Evolutionary conservation across 495 filamentous ascomycete species (phyloP).

Genomic region (Lichina pygmaea): DNA sequence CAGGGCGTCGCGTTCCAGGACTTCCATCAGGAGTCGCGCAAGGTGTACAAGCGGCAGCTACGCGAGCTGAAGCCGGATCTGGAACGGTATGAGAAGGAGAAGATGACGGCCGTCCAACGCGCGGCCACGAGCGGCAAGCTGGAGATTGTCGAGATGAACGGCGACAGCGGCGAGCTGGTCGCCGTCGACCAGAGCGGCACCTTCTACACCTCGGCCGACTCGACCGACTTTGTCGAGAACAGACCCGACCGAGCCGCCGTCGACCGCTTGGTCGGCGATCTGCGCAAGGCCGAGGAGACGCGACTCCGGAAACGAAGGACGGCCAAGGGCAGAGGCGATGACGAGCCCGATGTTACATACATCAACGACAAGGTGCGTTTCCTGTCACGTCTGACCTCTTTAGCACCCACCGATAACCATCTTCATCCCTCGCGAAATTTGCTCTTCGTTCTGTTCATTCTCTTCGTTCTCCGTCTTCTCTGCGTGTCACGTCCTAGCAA

Average conservation of each 20-base stretch:
- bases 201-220: conserved; percentile 72
- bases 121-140: conserved; percentile 56
- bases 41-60: conserved; percentile 83
- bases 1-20: conserved; percentile 80
- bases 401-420: conserved; percentile 35
- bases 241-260: conserved; percentile 77
- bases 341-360: conserved; percentile 78
- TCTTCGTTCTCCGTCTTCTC: too few relatives aligned
- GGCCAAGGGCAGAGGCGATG: conserved; percentile 38
- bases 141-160: conserved; percentile 78
- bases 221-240: conserved; percentile 53
- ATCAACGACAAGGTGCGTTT: conserved; percentile 66
- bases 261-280: conserved; percentile 61
- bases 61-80: conserved; percentile 33
- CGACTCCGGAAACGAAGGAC: conserved; percentile 52
- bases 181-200: conserved; percentile 73
- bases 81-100: conserved; percentile 62
- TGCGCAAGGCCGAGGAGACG: conserved; percentile 69
- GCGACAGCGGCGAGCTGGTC: conserved; percentile 78
- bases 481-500: too few relatives aligned
- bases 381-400: too few relatives aligned
- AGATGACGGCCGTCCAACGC: conserved; percentile 57
- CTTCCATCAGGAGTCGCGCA: conserved; percentile 61
- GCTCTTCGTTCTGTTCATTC: neutral
- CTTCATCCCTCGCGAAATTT: too few relatives aligned